phyloP scores from a whole-genome alignment of 2,329 filamentous ascomycete genomes.

The Ophiocordyceps camponoti-leonardi region DNA sequence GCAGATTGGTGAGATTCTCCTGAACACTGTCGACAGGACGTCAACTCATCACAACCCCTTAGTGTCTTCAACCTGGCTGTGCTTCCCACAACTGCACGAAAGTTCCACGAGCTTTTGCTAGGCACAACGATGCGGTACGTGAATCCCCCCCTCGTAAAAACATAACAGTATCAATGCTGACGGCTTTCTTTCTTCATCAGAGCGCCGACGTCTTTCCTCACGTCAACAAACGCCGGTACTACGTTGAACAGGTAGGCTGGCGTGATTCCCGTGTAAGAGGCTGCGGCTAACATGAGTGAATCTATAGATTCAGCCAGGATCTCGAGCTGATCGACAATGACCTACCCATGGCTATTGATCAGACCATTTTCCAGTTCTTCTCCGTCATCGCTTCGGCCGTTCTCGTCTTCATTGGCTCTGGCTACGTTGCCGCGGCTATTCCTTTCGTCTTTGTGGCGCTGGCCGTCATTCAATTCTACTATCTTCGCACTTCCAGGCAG shows the following conservation, averaged over 20 bases:
- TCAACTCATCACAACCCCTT: not conserved
- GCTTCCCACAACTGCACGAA: constrained; percentile 10
- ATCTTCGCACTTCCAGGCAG: constrained; percentile 15
- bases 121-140: constrained; percentile 12
- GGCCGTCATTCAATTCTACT: constrained; percentile 12
- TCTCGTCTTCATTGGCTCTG: constrained; percentile 27
- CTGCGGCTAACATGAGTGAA: not conserved
- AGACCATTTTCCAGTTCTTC: constrained; percentile 8
- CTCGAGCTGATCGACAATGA: constrained; percentile 19
- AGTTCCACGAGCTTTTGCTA: constrained; percentile 8
- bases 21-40: not conserved
- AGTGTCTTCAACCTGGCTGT: constrained; percentile 8
- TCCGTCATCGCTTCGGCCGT: constrained; percentile 11
- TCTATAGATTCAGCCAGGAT: constrained; percentile 20
- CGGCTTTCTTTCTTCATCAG: not conserved
- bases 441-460: constrained; percentile 16
- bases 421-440: constrained; percentile 26
- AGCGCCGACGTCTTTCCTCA: constrained; percentile 15
- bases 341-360: constrained; percentile 13
- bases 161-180: constrained; percentile 4
- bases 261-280: too few relatives aligned
- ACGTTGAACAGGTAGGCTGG: constrained; percentile 11
- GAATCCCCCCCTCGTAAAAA: too few relatives aligned
- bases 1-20: constrained; percentile 5
- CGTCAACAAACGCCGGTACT: constrained; percentile 16